Base-by-base conservation (phyloP, 805 yeast species). In the Suhomyces canberraensis region DNA sequence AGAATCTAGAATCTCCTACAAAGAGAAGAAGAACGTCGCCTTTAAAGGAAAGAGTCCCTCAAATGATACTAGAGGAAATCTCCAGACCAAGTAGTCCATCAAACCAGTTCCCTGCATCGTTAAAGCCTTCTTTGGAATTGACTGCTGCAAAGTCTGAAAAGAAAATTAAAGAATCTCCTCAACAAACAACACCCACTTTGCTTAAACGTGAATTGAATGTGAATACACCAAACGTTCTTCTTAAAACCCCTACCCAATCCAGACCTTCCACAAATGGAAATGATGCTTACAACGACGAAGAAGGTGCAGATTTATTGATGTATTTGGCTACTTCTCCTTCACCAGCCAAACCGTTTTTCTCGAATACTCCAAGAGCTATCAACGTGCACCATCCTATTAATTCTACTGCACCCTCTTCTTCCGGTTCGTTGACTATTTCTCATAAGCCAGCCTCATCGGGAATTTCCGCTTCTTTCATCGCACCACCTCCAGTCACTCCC, bases 251-350 rank as follows among this genome's bases (percentile, higher is more conserved):
- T 3, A 65, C 70, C 2, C 69, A 63, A 41, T 46, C 58, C 1
- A 44, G 50, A 33, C 44, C 44, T 4, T 28, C 20, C 28, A 35
- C 31, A 29, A 31, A 26, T 19, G 35, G 48, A 15, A 45, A 46
- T 18, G 55, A 50, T 19, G 45, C 48, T 31, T 56, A 53, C 38
- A 58, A 63, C 33, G 71, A 69, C 44, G 61, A 61, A 22, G 93
- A 84, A 58, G 95, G 95, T 11, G 95, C 95, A 1, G 91, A 83
- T 55, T 62, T 87, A 42, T 70, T 87, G 43, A 75, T 87, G 77
- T 87, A 77, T 58, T 66, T 87, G 47, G 95, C 95, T 2, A 83
- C 90, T 5, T 84, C 93, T 7, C 95, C 95, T 1, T 76, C 85
- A 0, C 84, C 84, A 1, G 76, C 78, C 37, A 66, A 66, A 37